Evolutionary conservation across 2,329 filamentous ascomycete species (phyloP), one percentile per base, ranked within the genome.

Genomic region (Fusarium nelsonii): DNA sequence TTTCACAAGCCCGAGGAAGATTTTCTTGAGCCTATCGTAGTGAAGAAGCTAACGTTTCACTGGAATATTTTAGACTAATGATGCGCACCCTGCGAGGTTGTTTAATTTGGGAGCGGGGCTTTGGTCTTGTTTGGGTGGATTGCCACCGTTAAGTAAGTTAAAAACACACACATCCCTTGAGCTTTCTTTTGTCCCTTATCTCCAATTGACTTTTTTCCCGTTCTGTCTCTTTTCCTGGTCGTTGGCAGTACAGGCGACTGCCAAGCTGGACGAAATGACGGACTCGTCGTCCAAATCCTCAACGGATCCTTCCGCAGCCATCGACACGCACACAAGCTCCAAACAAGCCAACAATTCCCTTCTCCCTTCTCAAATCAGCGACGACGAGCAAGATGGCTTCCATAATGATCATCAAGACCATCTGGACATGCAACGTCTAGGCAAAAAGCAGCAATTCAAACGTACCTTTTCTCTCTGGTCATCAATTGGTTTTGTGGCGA

Each of bases 361-460:
- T 5, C 33, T 63, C 18, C 43, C 33, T 6, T 26, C 44, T 4
- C 39, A 62, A 7, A 16, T 6, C 1, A 37, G 26, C 9, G 40
- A 63, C 18, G 49, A 61, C n/a, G 48, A 51, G 2, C 62, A 66
- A n/a, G 63, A 63, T 58, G 58, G 37, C 16, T 68, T 68, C 7
- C 63, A 37, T 6, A 67, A 67, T 8, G 46, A 58, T 16, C 64
- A 68, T 1, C 64, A 67, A 4, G 64, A 67, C 2, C 64, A 67
- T 0, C 5, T 67, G 18, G 64, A 67, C 14, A 67, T 67, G 64
- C 64, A 68, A 30, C 64, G 64, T 3, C 34, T 67, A 2, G 64
- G 64, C 11, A 67, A 67, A 53, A 67, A 67, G 2, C 64, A 68
- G 6, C 64, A 68, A 11, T 68, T 68, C 3, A 68, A 63, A 36